These are phyloP conservation scores for Phylloporus sp. DNA, from an alignment of 768 basidiomycete genomes.

Conservation along the genomic window DNA sequence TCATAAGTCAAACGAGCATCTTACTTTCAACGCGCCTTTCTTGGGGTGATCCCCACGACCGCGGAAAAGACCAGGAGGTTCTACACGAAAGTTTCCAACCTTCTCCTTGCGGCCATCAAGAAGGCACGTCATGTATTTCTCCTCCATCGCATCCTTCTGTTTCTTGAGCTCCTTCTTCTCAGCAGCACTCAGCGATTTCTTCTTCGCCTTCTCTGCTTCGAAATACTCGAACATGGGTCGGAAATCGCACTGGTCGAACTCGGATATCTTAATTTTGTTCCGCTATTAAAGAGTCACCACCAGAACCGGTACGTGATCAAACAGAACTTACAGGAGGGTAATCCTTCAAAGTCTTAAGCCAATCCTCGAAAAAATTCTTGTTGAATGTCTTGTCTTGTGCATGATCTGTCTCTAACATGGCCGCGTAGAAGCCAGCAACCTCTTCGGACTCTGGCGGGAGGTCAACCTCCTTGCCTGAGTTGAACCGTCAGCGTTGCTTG, in stretches of 20 bases:
- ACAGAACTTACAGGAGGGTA: constrained; percentile 72
- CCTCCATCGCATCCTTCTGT: constrained; percentile 77
- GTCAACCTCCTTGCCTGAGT: constrained; percentile 68
- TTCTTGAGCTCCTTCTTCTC: constrained; percentile 93
- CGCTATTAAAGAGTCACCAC: constrained; percentile 38
- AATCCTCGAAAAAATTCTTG: constrained; percentile 95
- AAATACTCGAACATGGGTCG: constrained; percentile 91
- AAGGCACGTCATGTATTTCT: constrained; percentile 79
- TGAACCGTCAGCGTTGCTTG: constrained; percentile 14
- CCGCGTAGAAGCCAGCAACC: constrained; percentile 94
- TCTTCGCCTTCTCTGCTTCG: constrained; percentile 88
- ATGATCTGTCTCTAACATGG: constrained; percentile 90
- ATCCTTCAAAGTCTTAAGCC: constrained; percentile 68
- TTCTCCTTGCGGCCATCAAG: constrained; percentile 98
- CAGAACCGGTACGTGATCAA: constrained; percentile 4
- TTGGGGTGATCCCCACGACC: constrained; percentile 98
- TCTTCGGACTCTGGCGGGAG: constrained; percentile 89
- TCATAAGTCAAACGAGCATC: constrained; percentile 9
- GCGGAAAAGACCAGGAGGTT: constrained; percentile 97
- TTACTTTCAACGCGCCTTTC: constrained; percentile 92
- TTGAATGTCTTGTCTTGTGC: constrained; percentile 85
- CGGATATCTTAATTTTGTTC: constrained; percentile 69
- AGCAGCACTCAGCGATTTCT: constrained; percentile 77
- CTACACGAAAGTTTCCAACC: constrained; percentile 95
- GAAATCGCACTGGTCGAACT: constrained; percentile 86